Conservation (phyloP, 140 eudicot genomes). For the Oenanthe javanica region DNA sequence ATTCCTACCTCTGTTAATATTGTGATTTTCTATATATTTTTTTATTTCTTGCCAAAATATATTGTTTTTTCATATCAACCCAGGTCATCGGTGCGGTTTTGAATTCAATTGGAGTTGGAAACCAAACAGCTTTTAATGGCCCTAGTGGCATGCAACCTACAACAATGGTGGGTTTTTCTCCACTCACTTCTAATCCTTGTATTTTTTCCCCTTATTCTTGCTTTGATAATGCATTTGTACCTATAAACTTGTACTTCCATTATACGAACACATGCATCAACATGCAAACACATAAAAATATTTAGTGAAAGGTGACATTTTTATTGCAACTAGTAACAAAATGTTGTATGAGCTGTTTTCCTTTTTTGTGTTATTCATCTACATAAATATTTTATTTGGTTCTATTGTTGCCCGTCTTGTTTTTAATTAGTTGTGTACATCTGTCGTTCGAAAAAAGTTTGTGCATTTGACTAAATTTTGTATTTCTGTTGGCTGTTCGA, state of each 20-base stretch:
- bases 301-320: neutral
- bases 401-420: neutral
- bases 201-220: neutral
- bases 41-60: neutral
- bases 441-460: neutral
- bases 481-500: slow-evolving; percentile 22
- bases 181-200: neutral
- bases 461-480: neutral
- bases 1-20: neutral
- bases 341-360: neutral
- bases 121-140: slow-evolving; percentile 29
- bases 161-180: slow-evolving; percentile 35
- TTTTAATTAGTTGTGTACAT: neutral
- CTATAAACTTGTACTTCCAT: neutral
- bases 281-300: neutral
- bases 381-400: neutral
- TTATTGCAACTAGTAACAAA: neutral
- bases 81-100: slow-evolving; percentile 87
- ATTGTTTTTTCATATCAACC: slow-evolving; percentile 1
- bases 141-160: slow-evolving; percentile 35
- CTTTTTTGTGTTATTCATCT: neutral
- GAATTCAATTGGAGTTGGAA: slow-evolving; percentile 69
- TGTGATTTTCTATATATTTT: neutral
- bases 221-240: neutral
- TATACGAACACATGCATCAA: neutral